These are phyloP conservation scores for Xylariomycetidae sp. DNA, from an alignment of 2,329 filamentous ascomycete species.

Conservation along the genomic window DNA sequence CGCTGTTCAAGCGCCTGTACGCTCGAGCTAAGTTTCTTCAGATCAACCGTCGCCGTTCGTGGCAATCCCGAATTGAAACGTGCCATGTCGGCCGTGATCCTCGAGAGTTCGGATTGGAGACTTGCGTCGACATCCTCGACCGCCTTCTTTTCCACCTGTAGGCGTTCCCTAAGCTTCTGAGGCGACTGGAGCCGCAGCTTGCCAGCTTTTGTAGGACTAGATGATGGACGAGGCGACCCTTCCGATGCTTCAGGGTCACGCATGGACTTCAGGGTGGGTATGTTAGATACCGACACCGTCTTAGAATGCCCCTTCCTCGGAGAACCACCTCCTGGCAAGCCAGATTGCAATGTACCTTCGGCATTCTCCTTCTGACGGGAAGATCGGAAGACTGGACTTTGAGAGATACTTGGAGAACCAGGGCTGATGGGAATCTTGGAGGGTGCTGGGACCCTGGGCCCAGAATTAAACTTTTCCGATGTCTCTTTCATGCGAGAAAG, in stretches of 20 bases:
- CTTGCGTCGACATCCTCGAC: conserved; percentile 65
- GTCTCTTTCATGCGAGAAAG: conserved; percentile 50
- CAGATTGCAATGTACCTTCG: conserved; percentile 18
- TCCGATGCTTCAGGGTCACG: conserved; percentile 24
- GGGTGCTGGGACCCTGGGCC: conserved; percentile 37
- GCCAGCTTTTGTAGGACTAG: conserved; percentile 37
- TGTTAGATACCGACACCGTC: conserved; percentile 48
- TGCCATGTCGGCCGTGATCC: conserved; percentile 77
- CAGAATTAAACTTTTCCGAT: conserved; percentile 54
- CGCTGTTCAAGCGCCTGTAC: conserved; percentile 64
- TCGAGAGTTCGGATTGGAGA: conserved; percentile 70
- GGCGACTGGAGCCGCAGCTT: conserved; percentile 66
- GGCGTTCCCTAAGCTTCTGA: conserved; percentile 75
- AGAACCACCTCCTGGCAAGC: conserved; percentile 11
- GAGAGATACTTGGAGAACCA: conserved; percentile 32
- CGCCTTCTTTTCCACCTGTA: conserved; percentile 75
- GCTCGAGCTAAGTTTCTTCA: conserved; percentile 49
- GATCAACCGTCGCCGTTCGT: conserved; percentile 34
- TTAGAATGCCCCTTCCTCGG: conserved; percentile 37
- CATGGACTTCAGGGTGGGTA: conserved; percentile 47
- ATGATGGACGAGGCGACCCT: conserved; percentile 24
- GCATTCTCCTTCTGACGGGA: conserved; percentile 48
- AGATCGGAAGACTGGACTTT: conserved; percentile 17
- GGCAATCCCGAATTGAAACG: conserved; percentile 41
- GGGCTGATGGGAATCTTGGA: conserved; percentile 52